Evolutionary conservation across 2,329 filamentous ascomycete species (phyloP), one percentile per base, ranked within the genome.

Genomic region (Botryotinia calthae): DNA sequence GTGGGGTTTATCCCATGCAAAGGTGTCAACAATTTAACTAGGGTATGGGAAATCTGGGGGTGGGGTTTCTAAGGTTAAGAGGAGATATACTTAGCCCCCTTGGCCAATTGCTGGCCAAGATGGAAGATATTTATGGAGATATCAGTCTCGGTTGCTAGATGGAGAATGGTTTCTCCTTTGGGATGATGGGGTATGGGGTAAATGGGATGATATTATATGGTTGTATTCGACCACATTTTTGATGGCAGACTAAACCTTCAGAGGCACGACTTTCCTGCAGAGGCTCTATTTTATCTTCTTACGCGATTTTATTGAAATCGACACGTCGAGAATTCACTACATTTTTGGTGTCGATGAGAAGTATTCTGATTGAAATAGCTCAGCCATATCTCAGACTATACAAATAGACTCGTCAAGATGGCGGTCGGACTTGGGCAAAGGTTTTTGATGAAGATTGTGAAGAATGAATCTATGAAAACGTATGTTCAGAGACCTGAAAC

Each of bases 391-490:
- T 56, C 28, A 12, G 9, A 28, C 7, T 40, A 22, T 10, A 40
- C 65, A 9, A 56, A 67, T 42, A 42, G 2, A 42, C 2, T 28
- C 2, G 18, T 31, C 65, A 42, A 56, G 34, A 67, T 67, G 65
- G 65, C 34, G 2, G 48, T 67, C 10, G 68, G 56, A 48, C 56
- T 70, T 28, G 68, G 68, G 0, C 58, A 51, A 40, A 70, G 54
- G 22, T 70, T 48, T 51, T 63, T 70, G 56, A 70, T 67, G 68
- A 70, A 70, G 28, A 73, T 81, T 31, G 79, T 81, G 40, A 78
- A 87, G 81, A 93, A 93, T 84, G 89, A 93, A 80, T 88, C 91
- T 62, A 92, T 93, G 87, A 89, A 86, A 79, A 82, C 83, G 79
- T 79, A 25, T 58, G 78, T 67, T 1, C 6, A 40, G 48, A 34